Base-by-base conservation (phyloP, 768 basidiomycete genomes). In the Suillus placidus region DNA sequence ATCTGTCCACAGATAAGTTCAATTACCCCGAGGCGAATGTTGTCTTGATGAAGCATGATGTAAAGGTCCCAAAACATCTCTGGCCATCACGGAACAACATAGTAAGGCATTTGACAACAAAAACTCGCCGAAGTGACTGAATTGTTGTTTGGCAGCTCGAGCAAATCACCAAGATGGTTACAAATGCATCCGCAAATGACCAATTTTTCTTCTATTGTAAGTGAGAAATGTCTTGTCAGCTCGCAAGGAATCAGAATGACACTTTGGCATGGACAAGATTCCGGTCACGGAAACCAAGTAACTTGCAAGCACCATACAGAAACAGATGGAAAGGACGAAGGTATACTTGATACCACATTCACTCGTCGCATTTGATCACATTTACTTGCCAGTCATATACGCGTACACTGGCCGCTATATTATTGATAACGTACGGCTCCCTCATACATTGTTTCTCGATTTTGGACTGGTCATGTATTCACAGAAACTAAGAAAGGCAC, bases 121-220 rank as follows among this genome's bases (percentile, higher is more conserved):
- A 38, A 12, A 32, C 26, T 16, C 18, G 51, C 65, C 32, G 14
- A 18, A 40, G 34, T n/a, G 7, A 54, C 13, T 49, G 34, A 12
- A 52, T 9, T 4, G n/a, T 30, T 60, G 7, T 58, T 40, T 16
- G 56, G 13, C 55, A 87, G 85, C 69, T 79, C 26, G 69, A 68
- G 10, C 81, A 83, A 42, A 82, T 87, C 61, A 66, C 75, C 0
- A 76, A 77, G 2, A 74, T 88, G 8, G 83, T 86, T 0, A 66
- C 73, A 37, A 83, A 73, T 42, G 82, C 81, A 10, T 72, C 77
- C 20, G 66, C 81, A 4, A 83, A 83, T 0, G 87, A 88, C 66
- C 80, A 72, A 2, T 84, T 86, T 68, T 84, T 87, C 66, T 87
- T 88, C 64, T 85, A 86, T 52, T 88, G 87, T 88, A 62, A 64